Evolutionary conservation across 2,329 filamentous ascomycete species (phyloP).

Genomic region (Ceratocystis destructans): DNA sequence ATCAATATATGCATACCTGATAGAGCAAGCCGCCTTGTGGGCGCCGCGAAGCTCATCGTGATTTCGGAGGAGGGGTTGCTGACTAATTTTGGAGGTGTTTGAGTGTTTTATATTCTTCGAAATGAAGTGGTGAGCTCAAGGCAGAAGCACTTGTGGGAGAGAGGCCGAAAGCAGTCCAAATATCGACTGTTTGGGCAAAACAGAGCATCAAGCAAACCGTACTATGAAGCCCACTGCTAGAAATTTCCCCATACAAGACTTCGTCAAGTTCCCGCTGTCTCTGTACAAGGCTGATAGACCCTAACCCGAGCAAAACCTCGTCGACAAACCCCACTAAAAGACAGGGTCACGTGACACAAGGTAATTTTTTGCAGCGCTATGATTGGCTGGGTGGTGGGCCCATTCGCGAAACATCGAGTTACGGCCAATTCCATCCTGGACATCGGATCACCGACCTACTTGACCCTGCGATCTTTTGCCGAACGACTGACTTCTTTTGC

Average conservation of each 20-base stretch:
- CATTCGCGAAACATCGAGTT: background rate
- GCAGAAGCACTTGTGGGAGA: too few relatives aligned
- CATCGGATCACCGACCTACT: slow-evolving; percentile 11
- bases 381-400: slow-evolving; percentile 11
- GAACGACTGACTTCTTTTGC: background rate
- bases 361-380: slow-evolving; percentile 10
- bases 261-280: background rate
- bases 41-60: slow-evolving; percentile 22
- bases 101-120: background rate
- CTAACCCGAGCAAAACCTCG: background rate
- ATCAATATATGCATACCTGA: slow-evolving; percentile 17
- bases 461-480: slow-evolving; percentile 8
- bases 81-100: background rate
- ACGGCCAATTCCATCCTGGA: slow-evolving; percentile 7
- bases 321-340: slow-evolving; percentile 7
- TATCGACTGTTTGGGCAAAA: background rate
- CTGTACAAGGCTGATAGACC: background rate
- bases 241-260: slow-evolving; percentile 5
- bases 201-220: background rate
- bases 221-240: background rate
- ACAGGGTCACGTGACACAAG: background rate
- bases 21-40: slow-evolving; percentile 20
- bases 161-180: background rate
- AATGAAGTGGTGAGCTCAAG: background rate
- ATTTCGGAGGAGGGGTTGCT: background rate